phyloP scores from a whole-genome alignment of 441 rosid species.

The Populus hybrid region DNA sequence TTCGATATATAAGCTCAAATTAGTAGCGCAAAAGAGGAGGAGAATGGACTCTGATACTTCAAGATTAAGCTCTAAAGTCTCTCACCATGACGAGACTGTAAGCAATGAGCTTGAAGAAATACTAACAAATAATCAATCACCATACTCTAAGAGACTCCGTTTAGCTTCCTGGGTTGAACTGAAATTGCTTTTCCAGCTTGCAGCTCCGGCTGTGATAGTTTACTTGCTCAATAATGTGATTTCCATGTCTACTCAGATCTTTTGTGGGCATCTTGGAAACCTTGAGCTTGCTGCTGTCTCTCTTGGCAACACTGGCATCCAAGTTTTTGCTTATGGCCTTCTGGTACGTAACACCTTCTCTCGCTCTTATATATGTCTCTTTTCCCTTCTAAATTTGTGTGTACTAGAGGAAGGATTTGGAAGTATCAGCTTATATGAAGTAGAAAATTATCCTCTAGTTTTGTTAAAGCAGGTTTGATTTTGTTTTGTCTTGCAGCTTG shows the following conservation, averaged over 20 bases:
- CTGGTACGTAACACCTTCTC: conserved; percentile 46
- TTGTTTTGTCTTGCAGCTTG: conserved; percentile 41
- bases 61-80: conserved; percentile 12
- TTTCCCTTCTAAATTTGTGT: neutral
- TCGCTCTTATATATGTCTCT: neutral
- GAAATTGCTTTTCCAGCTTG: conserved; percentile 46
- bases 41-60: conserved; percentile 1
- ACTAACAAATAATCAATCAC: conserved; percentile 28
- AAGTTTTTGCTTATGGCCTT: conserved; percentile 51
- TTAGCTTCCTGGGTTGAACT: conserved; percentile 51
- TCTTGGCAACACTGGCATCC: conserved; percentile 38
- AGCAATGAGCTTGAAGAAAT: conserved; percentile 50
- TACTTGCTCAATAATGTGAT: conserved; percentile 54
- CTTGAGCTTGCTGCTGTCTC: conserved; percentile 35
- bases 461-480: neutral
- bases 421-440: neutral
- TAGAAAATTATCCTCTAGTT: neutral
- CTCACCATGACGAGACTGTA: conserved; percentile 13
- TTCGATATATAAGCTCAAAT: neutral
- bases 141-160: conserved; percentile 35
- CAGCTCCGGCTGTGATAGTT: conserved; percentile 53
- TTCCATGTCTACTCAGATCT: conserved; percentile 48
- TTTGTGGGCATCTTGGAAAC: conserved; percentile 50
- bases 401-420: too few relatives aligned
- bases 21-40: too few relatives aligned